Base-by-base conservation (phyloP, 1,284 basidiomycete genomes). In the Ustilago bromivora region DNA sequence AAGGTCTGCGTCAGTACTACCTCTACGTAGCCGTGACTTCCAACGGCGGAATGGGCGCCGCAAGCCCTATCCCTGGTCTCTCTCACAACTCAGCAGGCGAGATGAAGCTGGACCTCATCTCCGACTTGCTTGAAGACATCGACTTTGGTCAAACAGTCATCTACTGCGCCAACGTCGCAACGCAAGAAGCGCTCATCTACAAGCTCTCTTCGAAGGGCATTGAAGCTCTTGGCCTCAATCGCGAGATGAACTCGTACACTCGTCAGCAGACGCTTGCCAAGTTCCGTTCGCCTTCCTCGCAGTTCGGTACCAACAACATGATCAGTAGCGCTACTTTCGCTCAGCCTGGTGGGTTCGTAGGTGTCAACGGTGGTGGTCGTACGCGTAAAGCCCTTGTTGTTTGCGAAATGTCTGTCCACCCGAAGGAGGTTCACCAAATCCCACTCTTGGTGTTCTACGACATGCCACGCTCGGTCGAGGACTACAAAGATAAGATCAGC, bases 91-190 rank as follows among this genome's bases (percentile, higher is more conserved):
- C 94, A 85, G 95, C 95, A 41, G 90, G 94, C 74, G 96, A 98
- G 87, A 98, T 95, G 94, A 99, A 99, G 87, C 89, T 99, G 59
- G 96, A 99, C 83, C 95, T 95, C 17, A 89, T 99, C 40, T 92
- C 93, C 31, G 96, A 98, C 86, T 89, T 98, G 71, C 92, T 97
- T 77, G 94, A 96, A 57, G 96, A 98, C 85, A 90, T 94, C 15
- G 94, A 95, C 53, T 80, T 75, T 47, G 69, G 71, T 4, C 79
- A 76, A 12, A 74, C 77, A 12, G 82, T 87, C 55, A 75, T 86
- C 60, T 86, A 84, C 72, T 79, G 78, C 13, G 73, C 82, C 40
- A 85, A 82, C 23, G 47, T 84, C 5, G 79, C 83, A 9, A 80
- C 82, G 32, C 82, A 85, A 43, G 87, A 87, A 62, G 83, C 85